phyloP scores from a whole-genome alignment of 2,329 filamentous ascomycete genomes.

The Colletotrichum simmondsii region DNA sequence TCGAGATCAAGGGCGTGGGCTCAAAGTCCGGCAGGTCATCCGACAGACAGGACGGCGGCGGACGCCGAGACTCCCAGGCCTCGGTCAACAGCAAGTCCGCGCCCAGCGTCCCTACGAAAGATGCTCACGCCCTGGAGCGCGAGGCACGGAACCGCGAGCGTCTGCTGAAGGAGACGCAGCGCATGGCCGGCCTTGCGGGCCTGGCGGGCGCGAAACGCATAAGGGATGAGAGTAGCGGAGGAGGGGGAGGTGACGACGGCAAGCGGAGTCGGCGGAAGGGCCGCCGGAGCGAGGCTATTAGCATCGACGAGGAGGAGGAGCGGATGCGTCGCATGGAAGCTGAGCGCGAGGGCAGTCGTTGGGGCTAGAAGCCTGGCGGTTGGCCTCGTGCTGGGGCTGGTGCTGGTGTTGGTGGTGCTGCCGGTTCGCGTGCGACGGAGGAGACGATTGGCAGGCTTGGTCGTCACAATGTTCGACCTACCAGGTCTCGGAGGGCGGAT shows the following conservation, averaged over 20 bases:
- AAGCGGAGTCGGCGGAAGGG: constrained; percentile 57
- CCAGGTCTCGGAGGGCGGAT: not conserved
- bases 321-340: constrained; percentile 66
- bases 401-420: not conserved
- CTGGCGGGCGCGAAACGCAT: constrained; percentile 60
- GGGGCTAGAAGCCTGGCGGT: constrained; percentile 47
- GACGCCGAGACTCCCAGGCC: constrained; percentile 50
- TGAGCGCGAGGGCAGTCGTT: constrained; percentile 67
- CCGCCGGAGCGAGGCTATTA: constrained; percentile 60
- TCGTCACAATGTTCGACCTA: not conserved
- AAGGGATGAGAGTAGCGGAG: constrained; percentile 48
- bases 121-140: constrained; percentile 77
- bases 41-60: constrained; percentile 38
- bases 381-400: not conserved
- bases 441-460: not conserved
- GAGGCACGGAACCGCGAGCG: constrained; percentile 74
- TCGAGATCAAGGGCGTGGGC: constrained; percentile 51
- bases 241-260: constrained; percentile 40
- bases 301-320: constrained; percentile 61
- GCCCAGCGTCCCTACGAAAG: constrained; percentile 46
- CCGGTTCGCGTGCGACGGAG: not conserved
- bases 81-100: constrained; percentile 40
- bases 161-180: constrained; percentile 75
- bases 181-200: constrained; percentile 65
- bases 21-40: constrained; percentile 37